These are phyloP conservation scores for Phanerochaete sordida DNA, from an alignment of 768 basidiomycete genomes.

Conservation along the genomic window DNA sequence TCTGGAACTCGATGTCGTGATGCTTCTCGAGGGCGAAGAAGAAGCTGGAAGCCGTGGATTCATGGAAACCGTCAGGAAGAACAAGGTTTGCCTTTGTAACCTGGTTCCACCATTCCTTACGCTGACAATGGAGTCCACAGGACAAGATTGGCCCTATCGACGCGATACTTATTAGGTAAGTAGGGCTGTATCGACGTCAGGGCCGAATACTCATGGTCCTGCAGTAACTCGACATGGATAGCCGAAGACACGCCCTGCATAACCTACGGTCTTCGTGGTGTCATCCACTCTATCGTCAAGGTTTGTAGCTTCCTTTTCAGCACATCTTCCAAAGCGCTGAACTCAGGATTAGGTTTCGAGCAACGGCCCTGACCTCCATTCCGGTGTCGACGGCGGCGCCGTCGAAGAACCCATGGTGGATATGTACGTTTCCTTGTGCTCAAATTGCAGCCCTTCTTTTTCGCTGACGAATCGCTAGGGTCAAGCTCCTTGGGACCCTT, in stretches of 20 bases:
- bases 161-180: slow-evolving; percentile 81
- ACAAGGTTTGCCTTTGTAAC: slow-evolving; percentile 49
- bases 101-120: not conserved
- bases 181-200: not conserved
- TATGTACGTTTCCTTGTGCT: slow-evolving; percentile 48
- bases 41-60: slow-evolving; percentile 93
- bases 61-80: slow-evolving; percentile 62
- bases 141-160: slow-evolving; percentile 83
- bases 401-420: slow-evolving; percentile 89
- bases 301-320: slow-evolving; percentile 30
- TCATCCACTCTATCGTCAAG: slow-evolving; percentile 82
- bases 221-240: slow-evolving; percentile 95
- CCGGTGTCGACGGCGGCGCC: slow-evolving; percentile 91
- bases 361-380: slow-evolving; percentile 79
- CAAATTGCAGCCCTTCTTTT: not conserved
- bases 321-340: not conserved
- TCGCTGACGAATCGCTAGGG: slow-evolving; percentile 38
- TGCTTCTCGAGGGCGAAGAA: slow-evolving; percentile 95
- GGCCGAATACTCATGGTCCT: not conserved
- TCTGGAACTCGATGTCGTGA: slow-evolving; percentile 82
- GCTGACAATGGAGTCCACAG: slow-evolving; percentile 40
- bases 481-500: slow-evolving; percentile 73
- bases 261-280: slow-evolving; percentile 92
- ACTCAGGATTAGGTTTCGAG: slow-evolving; percentile 54
- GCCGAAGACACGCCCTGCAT: slow-evolving; percentile 89